Conservation (phyloP, 1,139 yeast species). For the Cylindricascospora bacillispora region DNA sequence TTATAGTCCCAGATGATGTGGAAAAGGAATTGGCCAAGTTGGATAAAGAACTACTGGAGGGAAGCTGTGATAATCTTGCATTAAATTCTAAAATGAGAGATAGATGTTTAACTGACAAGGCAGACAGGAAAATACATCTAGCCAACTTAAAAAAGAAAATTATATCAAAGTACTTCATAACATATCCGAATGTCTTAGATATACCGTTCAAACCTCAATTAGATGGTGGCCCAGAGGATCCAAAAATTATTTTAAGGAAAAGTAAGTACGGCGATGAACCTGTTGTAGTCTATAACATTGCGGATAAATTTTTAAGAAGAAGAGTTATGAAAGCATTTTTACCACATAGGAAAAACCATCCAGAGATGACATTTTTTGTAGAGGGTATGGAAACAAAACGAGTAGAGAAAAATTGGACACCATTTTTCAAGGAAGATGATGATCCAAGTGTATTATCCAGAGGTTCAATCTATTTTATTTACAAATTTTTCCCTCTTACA, state of each 20-base stretch:
- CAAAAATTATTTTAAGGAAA: conserved; percentile 1
- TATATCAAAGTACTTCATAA: conserved; percentile 9
- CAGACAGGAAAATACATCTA: background rate
- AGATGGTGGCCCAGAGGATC: conserved; percentile 1
- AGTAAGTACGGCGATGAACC: conserved; percentile 1
- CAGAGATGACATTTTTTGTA: conserved; percentile 20
- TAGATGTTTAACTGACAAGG: background rate
- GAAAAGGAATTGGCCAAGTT: conserved; percentile 1
- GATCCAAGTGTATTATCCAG: background rate
- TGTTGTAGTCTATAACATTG: conserved; percentile 3
- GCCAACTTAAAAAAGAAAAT: conserved; percentile 4
- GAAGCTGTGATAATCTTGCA: background rate
- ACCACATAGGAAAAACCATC: conserved; percentile 25
- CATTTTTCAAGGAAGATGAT: conserved; percentile 2
- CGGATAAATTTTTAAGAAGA: conserved; percentile 16
- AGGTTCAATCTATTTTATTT: background rate
- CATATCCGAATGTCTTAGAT: conserved; percentile 11
- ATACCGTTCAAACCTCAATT: conserved; percentile 8
- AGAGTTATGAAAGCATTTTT: conserved; percentile 27
- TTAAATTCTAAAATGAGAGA: background rate
- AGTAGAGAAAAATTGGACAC: conserved; percentile 4
- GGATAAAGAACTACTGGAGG: background rate
- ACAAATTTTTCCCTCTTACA: background rate
- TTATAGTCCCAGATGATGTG: conserved; percentile 5
- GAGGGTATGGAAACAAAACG: conserved; percentile 6